phyloP scores from a whole-genome alignment of 2,329 filamentous ascomycete genomes.

The Ustulina deusta region DNA sequence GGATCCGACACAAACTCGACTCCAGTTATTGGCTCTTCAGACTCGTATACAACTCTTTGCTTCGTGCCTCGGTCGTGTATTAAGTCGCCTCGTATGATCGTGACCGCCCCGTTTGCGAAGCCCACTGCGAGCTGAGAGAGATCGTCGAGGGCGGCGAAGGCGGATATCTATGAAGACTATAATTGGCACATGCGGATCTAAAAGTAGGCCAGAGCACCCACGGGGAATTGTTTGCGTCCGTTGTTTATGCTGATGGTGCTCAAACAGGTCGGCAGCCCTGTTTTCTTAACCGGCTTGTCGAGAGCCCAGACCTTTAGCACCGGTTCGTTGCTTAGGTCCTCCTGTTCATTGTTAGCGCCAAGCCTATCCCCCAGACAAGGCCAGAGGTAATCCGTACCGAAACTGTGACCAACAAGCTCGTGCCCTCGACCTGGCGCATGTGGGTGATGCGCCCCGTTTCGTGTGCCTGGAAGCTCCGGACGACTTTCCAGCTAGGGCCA shows the following conservation, averaged over 20 bases:
- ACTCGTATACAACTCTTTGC: slow-evolving; percentile 95
- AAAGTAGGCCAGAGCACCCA: slow-evolving; percentile 55
- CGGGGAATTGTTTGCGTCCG: slow-evolving; percentile 91
- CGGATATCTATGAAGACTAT: slow-evolving; percentile 72
- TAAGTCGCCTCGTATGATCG: slow-evolving; percentile 90
- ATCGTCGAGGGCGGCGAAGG: slow-evolving; percentile 88
- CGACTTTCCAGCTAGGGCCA: slow-evolving; percentile 86
- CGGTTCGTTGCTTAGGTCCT: slow-evolving; percentile 89
- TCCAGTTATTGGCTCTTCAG: slow-evolving; percentile 94
- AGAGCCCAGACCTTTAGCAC: slow-evolving; percentile 97
- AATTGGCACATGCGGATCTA: slow-evolving; percentile 5
- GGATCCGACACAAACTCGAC: slow-evolving; percentile 78
- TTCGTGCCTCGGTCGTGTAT: slow-evolving; percentile 95
- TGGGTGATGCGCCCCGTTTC: slow-evolving; percentile 85
- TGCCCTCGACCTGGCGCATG: slow-evolving; percentile 91
- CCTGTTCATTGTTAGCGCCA: slow-evolving; percentile 61
- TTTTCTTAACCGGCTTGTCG: slow-evolving; percentile 94
- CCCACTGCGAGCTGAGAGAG: slow-evolving; percentile 93
- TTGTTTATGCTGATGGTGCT: slow-evolving; percentile 90
- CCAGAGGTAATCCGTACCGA: slow-evolving; percentile 59
- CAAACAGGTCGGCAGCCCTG: slow-evolving; percentile 86
- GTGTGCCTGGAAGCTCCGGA: slow-evolving; percentile 88
- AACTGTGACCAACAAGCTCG: slow-evolving; percentile 85
- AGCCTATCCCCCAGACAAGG: background rate
- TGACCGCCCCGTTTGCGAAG: slow-evolving; percentile 95